Conservation (phyloP, 2,329 filamentous ascomycete species). For the Spiromastix sp. region DNA sequence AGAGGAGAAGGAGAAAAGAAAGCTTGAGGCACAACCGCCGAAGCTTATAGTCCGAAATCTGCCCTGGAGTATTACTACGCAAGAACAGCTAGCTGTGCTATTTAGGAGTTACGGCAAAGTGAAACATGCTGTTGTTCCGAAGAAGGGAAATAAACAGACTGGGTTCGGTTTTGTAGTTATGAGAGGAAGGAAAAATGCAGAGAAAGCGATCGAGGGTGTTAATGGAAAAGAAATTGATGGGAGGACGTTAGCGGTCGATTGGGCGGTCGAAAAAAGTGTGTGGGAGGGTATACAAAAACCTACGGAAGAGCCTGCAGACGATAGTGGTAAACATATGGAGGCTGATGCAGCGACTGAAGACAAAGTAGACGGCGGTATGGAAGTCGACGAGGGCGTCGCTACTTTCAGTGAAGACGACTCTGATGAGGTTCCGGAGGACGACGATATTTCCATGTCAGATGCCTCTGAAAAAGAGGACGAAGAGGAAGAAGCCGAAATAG, state of each 20-base stretch:
- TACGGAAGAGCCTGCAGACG: constrained; percentile 22
- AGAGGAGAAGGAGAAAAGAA: constrained; percentile 45
- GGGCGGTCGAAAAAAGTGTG: constrained; percentile 83
- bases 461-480: constrained; percentile 31
- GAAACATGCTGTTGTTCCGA: constrained; percentile 76
- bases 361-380: constrained; percentile 47
- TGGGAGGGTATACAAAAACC: constrained; percentile 60
- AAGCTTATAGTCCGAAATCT: constrained; percentile 86
- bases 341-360: constrained; percentile 31
- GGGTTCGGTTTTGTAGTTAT: constrained; percentile 92
- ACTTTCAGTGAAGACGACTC: constrained; percentile 27
- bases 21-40: constrained; percentile 51
- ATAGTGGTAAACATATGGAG: constrained; percentile 24
- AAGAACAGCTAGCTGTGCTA: constrained; percentile 66
- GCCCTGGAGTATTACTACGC: constrained; percentile 87
- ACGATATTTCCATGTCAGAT: constrained; percentile 26
- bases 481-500: constrained; percentile 34
- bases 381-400: constrained; percentile 36
- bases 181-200: constrained; percentile 78
- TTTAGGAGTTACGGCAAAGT: constrained; percentile 89
- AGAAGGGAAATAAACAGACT: constrained; percentile 58
- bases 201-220: constrained; percentile 71
- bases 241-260: constrained; percentile 83
- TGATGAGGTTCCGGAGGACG: constrained; percentile 32
- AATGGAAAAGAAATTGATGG: constrained; percentile 90